Percentiles rank a stretch among this genome's conserved stretches.
phyloP scores from a whole-genome alignment of 2,329 filamentous ascomycete genomes.

The Claviceps sp. region DNA sequence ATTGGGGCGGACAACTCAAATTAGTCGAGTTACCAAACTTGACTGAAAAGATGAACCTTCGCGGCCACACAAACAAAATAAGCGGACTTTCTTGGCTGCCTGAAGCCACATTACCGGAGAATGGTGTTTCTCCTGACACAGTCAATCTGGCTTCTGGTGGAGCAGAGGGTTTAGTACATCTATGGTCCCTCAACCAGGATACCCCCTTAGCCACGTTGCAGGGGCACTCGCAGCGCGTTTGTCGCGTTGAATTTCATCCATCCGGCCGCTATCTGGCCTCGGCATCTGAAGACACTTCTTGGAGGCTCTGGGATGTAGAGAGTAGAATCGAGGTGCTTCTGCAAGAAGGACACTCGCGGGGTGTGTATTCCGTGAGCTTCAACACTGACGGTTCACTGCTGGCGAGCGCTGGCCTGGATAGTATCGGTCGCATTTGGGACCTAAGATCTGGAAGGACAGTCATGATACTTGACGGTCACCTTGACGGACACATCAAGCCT shows the following conservation, averaged over 20 bases:
- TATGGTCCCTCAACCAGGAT: conserved; percentile 82
- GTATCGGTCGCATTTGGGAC: conserved; percentile 92
- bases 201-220: conserved; percentile 71
- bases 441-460: conserved; percentile 81
- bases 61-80: conserved; percentile 79
- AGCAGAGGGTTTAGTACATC: conserved; percentile 72
- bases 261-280: conserved; percentile 82
- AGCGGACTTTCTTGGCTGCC: conserved; percentile 88
- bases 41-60: conserved; percentile 58
- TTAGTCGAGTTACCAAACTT: conserved; percentile 74
- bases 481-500: conserved; percentile 71
- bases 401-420: conserved; percentile 86
- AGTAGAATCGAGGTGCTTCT: conserved; percentile 72
- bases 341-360: conserved; percentile 89
- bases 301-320: conserved; percentile 90
- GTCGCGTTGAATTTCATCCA: conserved; percentile 86
- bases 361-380: conserved; percentile 83
- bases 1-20: conserved; percentile 84
- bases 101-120: conserved; percentile 58
- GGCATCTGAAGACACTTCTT: conserved; percentile 90
- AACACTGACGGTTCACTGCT: conserved; percentile 83
- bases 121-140: conserved; percentile 55
- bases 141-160: conserved; percentile 86
- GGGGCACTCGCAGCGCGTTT: conserved; percentile 79
- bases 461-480: conserved; percentile 84